Evolutionary conservation across 2,329 filamentous ascomycete genomes (phyloP).

Genomic region (Bipolaris oryzae): DNA sequence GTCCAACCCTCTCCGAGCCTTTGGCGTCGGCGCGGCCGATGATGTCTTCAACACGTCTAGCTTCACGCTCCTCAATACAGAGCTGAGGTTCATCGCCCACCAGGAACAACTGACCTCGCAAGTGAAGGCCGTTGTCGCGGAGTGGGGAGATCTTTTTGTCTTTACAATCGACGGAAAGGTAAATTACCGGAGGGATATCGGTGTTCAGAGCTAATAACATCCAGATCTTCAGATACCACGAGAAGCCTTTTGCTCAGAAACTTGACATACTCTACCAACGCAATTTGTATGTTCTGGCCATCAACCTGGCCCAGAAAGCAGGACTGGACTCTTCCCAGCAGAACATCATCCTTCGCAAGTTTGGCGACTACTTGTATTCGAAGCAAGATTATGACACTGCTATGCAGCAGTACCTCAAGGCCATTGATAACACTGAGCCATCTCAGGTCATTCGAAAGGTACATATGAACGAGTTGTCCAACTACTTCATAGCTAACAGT

Average conservation of each 20-base stretch:
- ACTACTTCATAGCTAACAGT: conserved; percentile 13
- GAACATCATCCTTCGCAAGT: conserved; percentile 89
- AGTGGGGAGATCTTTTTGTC: conserved; percentile 93
- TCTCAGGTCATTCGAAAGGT: conserved; percentile 95
- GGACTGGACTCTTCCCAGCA: conserved; percentile 81
- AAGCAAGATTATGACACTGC: conserved; percentile 96
- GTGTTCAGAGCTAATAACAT: conserved; percentile 17
- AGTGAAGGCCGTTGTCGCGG: conserved; percentile 77
- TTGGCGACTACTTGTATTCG: conserved; percentile 92
- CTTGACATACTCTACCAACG: conserved; percentile 92
- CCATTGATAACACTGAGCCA: conserved; percentile 94
- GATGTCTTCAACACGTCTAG: conserved; percentile 84
- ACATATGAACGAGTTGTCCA: conserved; percentile 1
- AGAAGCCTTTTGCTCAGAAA: conserved; percentile 88
- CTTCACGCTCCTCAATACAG: conserved; percentile 90
- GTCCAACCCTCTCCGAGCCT: conserved; percentile 70
- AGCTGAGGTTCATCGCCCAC: conserved; percentile 87
- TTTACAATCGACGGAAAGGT: conserved; percentile 92
- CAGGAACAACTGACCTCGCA: conserved; percentile 83
- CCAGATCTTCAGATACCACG: conserved; percentile 83
- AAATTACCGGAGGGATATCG: conserved; percentile 11
- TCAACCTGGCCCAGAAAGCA: conserved; percentile 89
- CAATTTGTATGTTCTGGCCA: conserved; percentile 88
- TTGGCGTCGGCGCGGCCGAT: conserved; percentile 74
- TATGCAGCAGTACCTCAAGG: conserved; percentile 98